These are phyloP conservation scores for Austroboletus novae-zelandiae DNA, from an alignment of 1,284 basidiomycete species.

Conservation along the genomic window DNA sequence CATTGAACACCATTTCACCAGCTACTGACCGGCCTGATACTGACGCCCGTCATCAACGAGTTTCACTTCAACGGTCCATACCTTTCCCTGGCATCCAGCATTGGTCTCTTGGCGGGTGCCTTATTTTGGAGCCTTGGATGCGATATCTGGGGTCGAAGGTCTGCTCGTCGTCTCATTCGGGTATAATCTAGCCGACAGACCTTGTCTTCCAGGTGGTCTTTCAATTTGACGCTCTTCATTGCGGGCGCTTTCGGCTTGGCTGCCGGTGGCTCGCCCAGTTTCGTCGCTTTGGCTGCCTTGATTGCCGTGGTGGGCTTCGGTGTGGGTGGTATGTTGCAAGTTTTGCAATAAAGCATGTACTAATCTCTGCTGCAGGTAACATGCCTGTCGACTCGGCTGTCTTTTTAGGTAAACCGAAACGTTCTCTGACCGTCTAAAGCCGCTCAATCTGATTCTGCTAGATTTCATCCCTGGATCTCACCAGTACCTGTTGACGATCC, in stretches of 20 bases:
- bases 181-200: not conserved
- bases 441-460: constrained; percentile 18
- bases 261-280: constrained; percentile 44
- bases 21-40: constrained; percentile 54
- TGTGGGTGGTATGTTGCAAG: constrained; percentile 39
- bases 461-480: constrained; percentile 67
- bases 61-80: constrained; percentile 55
- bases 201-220: constrained; percentile 43
- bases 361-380: constrained; percentile 39
- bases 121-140: constrained; percentile 64
- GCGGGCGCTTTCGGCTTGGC: constrained; percentile 54
- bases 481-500: constrained; percentile 65
- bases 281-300: constrained; percentile 43
- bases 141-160: constrained; percentile 65
- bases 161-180: constrained; percentile 10
- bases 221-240: constrained; percentile 64
- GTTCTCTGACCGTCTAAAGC: not conserved
- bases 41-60: constrained; percentile 56
- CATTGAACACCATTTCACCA: constrained; percentile 18
- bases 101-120: constrained; percentile 64
- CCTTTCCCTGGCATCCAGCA: constrained; percentile 56
- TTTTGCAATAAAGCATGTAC: not conserved
- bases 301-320: constrained; percentile 45
- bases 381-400: constrained; percentile 65
- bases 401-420: constrained; percentile 47